A percentile compares a stretch with the other conserved stretches of the same genome.
These are phyloP conservation scores for Enterocytospora artemiae DNA, from an alignment of 371 early-diverging fungal species.

Conservation along the genomic window DNA sequence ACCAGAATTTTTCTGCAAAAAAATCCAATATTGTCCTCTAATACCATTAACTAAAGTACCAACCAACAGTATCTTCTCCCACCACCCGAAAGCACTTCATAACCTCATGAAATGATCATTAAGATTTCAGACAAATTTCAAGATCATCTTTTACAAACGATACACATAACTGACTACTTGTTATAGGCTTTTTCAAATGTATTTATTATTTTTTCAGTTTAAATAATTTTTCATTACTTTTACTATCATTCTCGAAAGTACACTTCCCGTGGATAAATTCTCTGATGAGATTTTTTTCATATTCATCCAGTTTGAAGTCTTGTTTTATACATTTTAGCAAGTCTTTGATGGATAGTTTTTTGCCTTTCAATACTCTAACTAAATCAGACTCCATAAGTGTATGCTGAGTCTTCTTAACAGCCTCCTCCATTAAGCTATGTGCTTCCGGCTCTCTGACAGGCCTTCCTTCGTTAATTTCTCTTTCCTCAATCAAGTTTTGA, in stretches of 20 bases:
- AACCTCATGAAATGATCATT: too few relatives aligned
- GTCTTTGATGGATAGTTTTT: slow-evolving; percentile 30
- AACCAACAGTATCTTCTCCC: too few relatives aligned
- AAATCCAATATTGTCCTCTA: too few relatives aligned
- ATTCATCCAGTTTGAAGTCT: slow-evolving; percentile 38
- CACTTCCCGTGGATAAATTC: slow-evolving; percentile 47
- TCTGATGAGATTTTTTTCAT: slow-evolving; percentile 33
- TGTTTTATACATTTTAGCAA: slow-evolving; percentile 29
- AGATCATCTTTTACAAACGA: too few relatives aligned
- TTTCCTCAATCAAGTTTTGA: slow-evolving; percentile 36
- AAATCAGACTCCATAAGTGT: slow-evolving; percentile 25
- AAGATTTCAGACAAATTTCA: too few relatives aligned
- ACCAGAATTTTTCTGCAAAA: too few relatives aligned
- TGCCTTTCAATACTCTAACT: slow-evolving; percentile 12
- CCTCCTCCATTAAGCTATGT: slow-evolving; percentile 6
- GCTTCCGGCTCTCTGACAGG: slow-evolving; percentile 30
- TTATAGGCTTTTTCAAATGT: too few relatives aligned
- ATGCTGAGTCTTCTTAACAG: slow-evolving; percentile 13
- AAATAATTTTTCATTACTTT: slow-evolving; percentile 35
- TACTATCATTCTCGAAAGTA: slow-evolving; percentile 22
- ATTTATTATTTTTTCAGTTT: slow-evolving; percentile 35
- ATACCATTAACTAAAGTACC: too few relatives aligned
- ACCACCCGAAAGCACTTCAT: too few relatives aligned
- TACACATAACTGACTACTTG: too few relatives aligned
- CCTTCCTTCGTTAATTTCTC: slow-evolving; percentile 43